A percentile compares a stretch with the other conserved stretches of the same genome.
phyloP scores from a whole-genome alignment of 495 filamentous ascomycete genomes.

The Hypoxylon perforatum region DNA sequence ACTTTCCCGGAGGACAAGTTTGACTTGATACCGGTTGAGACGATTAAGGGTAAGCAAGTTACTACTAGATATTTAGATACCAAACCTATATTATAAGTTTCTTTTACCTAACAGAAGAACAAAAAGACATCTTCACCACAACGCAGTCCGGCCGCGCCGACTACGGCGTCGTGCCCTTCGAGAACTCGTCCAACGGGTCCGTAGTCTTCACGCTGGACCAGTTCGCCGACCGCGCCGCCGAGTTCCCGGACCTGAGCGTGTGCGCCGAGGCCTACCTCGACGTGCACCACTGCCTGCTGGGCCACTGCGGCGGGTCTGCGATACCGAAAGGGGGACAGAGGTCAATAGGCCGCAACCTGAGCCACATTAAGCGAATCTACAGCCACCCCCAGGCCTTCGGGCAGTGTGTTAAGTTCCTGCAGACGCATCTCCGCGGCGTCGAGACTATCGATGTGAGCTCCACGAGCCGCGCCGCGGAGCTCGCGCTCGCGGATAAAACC shows the following conservation, averaged over 20 bases:
- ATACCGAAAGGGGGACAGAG: too few relatives aligned
- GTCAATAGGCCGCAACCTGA: constrained; percentile 49
- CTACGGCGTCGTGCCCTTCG: constrained; percentile 91
- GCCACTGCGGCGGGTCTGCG: too few relatives aligned
- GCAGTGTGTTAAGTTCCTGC: constrained; percentile 84
- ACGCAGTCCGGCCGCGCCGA: constrained; percentile 72
- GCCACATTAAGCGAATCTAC: constrained; percentile 72
- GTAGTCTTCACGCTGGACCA: constrained; percentile 90
- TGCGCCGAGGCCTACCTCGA: constrained; percentile 84
- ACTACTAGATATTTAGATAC: too few relatives aligned
- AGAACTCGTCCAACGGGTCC: constrained; percentile 93
- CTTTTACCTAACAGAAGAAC: background rate
- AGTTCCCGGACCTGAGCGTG: constrained; percentile 73
- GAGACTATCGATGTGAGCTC: constrained; percentile 88
- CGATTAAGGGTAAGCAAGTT: constrained; percentile 67
- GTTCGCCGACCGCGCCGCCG: constrained; percentile 74
- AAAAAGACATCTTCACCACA: constrained; percentile 77
- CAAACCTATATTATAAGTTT: too few relatives aligned
- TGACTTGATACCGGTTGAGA: constrained; percentile 67
- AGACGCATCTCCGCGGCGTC: constrained; percentile 69
- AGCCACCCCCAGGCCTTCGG: constrained; percentile 96
- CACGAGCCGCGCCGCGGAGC: constrained; percentile 82
- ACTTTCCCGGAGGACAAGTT: constrained; percentile 66
- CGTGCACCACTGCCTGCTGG: constrained; percentile 87
- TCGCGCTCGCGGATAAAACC: constrained; percentile 68